These are phyloP conservation scores for baker's yeast (Saccharomyces cerevisiae) DNA, from an alignment of 805 yeast genomes.

Conservation along the genomic window DNA sequence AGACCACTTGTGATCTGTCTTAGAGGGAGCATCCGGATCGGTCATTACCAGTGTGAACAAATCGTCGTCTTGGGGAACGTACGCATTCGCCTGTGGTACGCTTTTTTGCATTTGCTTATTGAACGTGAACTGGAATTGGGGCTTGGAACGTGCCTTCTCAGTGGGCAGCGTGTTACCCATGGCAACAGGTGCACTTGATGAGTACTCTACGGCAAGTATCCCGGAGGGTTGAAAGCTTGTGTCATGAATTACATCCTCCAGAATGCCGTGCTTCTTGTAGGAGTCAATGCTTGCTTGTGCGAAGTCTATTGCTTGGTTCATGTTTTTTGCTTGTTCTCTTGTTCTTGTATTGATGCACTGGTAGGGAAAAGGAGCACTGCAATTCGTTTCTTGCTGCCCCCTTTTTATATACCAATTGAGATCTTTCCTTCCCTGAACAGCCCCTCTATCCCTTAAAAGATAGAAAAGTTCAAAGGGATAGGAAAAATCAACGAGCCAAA, in stretches of 20 bases:
- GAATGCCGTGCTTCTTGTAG: slow-evolving; percentile 19
- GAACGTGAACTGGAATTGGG: slow-evolving; percentile 59
- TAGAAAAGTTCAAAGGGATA: neutral
- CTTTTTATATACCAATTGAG: neutral
- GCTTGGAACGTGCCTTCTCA: slow-evolving; percentile 58
- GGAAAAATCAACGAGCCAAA: slow-evolving; percentile 7
- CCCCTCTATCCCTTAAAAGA: neutral
- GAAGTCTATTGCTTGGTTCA: slow-evolving; percentile 13
- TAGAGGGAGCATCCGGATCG: slow-evolving; percentile 91
- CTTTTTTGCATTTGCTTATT: slow-evolving; percentile 29
- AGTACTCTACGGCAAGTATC: slow-evolving; percentile 23
- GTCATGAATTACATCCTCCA: slow-evolving; percentile 22
- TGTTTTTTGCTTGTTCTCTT: neutral
- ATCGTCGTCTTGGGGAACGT: slow-evolving; percentile 11
- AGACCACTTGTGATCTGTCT: slow-evolving; percentile 77
- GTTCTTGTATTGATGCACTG: neutral
- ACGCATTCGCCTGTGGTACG: slow-evolving; percentile 2
- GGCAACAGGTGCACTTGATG: slow-evolving; percentile 39
- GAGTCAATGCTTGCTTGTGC: slow-evolving; percentile 19
- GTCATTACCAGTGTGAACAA: slow-evolving; percentile 73
- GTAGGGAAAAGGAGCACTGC: neutral
- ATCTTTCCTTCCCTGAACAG: neutral
- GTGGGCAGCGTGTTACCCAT: slow-evolving; percentile 68
- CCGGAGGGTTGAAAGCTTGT: slow-evolving; percentile 17
- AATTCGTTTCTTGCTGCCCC: neutral